Conservation (phyloP, 73 alveolate genomes). For the Stentor roeselii region DNA sequence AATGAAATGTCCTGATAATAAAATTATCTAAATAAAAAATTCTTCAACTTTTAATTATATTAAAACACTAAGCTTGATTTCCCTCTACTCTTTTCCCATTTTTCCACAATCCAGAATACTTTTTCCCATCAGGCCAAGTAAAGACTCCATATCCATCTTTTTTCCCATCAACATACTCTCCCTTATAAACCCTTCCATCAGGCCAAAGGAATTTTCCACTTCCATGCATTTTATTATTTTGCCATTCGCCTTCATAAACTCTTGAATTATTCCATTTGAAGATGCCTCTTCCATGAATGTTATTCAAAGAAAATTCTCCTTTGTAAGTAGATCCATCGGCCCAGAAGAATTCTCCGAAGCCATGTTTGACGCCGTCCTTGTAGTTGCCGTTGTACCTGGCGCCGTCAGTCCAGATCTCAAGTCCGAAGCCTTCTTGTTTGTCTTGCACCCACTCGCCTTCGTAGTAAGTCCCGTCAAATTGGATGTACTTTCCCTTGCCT, state of each 20-base stretch:
- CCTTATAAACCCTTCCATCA: no score
- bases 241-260: slow-evolving; percentile 39
- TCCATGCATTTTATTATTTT: slow-evolving; percentile 52
- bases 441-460: slow-evolving; percentile 57
- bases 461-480: slow-evolving; percentile 37
- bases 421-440: slow-evolving; percentile 67
- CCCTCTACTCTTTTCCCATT: no score
- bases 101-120: slow-evolving; percentile 42
- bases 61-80: no score
- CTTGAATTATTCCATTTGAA: slow-evolving; percentile 37
- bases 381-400: slow-evolving; percentile 49
- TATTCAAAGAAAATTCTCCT: slow-evolving; percentile 25
- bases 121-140: no score
- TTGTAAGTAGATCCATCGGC: slow-evolving; percentile 48
- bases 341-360: slow-evolving; percentile 51
- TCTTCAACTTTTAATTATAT: no score
- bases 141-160: slow-evolving; percentile 41
- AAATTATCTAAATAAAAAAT: no score
- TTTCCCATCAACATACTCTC: slow-evolving; percentile 48
- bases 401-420: slow-evolving; percentile 53
- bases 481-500: slow-evolving; percentile 58
- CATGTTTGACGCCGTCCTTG: slow-evolving; percentile 55
- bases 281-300: slow-evolving; percentile 33
- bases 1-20: no score
- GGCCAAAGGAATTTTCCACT: slow-evolving; percentile 45